These are phyloP conservation scores for Ogataea populi-albae DNA, from an alignment of 805 yeast species.

Conservation along the genomic window DNA sequence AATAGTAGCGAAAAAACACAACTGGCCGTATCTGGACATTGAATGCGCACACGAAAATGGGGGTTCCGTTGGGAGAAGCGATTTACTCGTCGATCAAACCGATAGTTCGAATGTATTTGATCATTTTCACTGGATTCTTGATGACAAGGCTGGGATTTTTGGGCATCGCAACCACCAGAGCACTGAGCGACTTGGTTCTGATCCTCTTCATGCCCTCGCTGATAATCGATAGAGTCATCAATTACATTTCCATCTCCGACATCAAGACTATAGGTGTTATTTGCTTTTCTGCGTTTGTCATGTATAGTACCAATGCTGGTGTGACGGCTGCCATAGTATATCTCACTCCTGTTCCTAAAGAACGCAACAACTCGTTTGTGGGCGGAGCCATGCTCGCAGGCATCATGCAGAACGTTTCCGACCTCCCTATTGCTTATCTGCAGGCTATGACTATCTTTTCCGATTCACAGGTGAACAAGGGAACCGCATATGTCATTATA, in stretches of 20 bases:
- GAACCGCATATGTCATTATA: constrained; percentile 53
- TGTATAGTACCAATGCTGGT: constrained; percentile 49
- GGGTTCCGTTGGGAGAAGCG: constrained; percentile 26
- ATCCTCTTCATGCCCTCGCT: constrained; percentile 64
- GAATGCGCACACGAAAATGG: constrained; percentile 6
- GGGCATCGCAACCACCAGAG: constrained; percentile 59
- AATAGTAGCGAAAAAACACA: too few species aligned
- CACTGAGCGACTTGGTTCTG: constrained; percentile 61
- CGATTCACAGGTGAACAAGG: constrained; percentile 30
- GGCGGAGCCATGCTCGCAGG: constrained; percentile 73
- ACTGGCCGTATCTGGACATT: too few species aligned
- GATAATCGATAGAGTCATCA: constrained; percentile 60
- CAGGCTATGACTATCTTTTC: constrained; percentile 56
- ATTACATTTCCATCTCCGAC: constrained; percentile 58
- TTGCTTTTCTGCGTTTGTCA: constrained; percentile 46
- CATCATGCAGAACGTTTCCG: constrained; percentile 70
- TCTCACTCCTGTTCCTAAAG: constrained; percentile 50
- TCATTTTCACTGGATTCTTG: constrained; percentile 62
- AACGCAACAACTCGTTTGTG: constrained; percentile 46
- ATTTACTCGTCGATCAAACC: constrained; percentile 63
- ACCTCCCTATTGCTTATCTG: constrained; percentile 72
- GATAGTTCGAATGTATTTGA: constrained; percentile 69
- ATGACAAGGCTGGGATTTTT: constrained; percentile 58
- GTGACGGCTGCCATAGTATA: constrained; percentile 39
- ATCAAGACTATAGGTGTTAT: constrained; percentile 69